phyloP scores from a whole-genome alignment of 345 rosid genomes.

The Euphorbia peplus region DNA sequence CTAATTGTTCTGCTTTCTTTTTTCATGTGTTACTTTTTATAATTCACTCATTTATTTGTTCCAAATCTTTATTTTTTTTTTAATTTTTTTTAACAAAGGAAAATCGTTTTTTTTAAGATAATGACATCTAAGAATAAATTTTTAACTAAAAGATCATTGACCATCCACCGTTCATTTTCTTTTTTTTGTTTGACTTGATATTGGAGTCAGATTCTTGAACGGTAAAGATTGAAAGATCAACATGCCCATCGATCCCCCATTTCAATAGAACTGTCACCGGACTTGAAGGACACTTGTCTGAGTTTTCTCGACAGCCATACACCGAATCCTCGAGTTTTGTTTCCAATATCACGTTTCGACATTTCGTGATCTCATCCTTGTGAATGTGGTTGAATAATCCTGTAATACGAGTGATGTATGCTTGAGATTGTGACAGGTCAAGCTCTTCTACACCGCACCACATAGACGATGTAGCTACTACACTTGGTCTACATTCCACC shows the following conservation, averaged over 20 bases:
- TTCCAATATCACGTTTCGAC: constrained; percentile 37
- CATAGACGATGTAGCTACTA: constrained; percentile 46
- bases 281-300: constrained; percentile 40
- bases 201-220: constrained; percentile 18
- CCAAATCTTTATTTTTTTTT: too few relatives aligned
- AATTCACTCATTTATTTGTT: too few relatives aligned
- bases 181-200: constrained; percentile 28
- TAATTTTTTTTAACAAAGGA: too few relatives aligned
- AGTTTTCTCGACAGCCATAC: not conserved
- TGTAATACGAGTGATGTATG: constrained; percentile 20
- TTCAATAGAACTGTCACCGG: constrained; percentile 49
- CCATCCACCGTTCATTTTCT: constrained; percentile 31
- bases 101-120: too few relatives aligned
- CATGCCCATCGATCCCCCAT: constrained; percentile 29
- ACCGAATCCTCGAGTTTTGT: constrained; percentile 11
- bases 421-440: constrained; percentile 16
- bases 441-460: constrained; percentile 40
- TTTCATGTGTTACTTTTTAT: too few relatives aligned
- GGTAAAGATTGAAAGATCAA: constrained; percentile 38
- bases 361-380: constrained; percentile 39
- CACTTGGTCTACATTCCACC: constrained; percentile 50
- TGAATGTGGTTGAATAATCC: constrained; percentile 25
- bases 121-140: too few relatives aligned
- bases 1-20: too few relatives aligned
- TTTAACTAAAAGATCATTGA: too few relatives aligned